Evolutionary conservation across 305 asterid species (phyloP).

Genomic region (Striga hermonthica): DNA sequence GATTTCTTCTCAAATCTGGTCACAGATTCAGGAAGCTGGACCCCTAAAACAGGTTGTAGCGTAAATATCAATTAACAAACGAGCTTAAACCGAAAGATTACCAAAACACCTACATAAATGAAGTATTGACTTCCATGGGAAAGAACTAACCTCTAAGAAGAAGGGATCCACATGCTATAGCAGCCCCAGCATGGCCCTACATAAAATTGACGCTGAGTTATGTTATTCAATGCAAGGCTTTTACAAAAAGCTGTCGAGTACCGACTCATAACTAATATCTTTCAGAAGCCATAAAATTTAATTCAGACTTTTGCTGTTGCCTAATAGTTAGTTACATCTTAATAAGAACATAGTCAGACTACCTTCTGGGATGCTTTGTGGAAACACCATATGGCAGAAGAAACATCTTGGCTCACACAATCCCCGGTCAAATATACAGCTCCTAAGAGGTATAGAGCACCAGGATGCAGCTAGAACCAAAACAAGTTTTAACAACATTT

Average conservation of each 20-base stretch:
- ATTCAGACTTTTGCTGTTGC: constrained; percentile 16
- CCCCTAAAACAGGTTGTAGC: constrained; percentile 45
- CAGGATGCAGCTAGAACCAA: constrained; percentile 75
- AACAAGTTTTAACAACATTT: constrained; percentile 29
- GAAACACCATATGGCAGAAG: constrained; percentile 94
- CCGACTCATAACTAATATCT: constrained; percentile 12
- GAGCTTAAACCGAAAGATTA: constrained; percentile 8
- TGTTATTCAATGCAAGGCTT: constrained; percentile 12
- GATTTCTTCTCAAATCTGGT: constrained; percentile 52
- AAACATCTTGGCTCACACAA: constrained; percentile 74
- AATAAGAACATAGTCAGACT: constrained; percentile 23
- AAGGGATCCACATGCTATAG: constrained; percentile 86
- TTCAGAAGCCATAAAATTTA: constrained; percentile 19
- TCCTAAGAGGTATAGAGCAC: constrained; percentile 90
- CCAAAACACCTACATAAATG: background rate
- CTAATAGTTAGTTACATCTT: constrained; percentile 18
- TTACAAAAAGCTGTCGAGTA: constrained; percentile 7
- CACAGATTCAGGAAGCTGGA: constrained; percentile 63
- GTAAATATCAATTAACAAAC: constrained; percentile 1
- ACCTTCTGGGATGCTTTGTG: constrained; percentile 93
- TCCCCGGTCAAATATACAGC: constrained; percentile 86
- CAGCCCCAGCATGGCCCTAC: constrained; percentile 90
- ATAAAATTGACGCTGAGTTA: constrained; percentile 29
- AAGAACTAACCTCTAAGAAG: constrained; percentile 66
- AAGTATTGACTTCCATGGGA: background rate